Evolutionary conservation across 108 stramenopile species (phyloP).

Genomic region (Fragilaria crotonensis): DNA sequence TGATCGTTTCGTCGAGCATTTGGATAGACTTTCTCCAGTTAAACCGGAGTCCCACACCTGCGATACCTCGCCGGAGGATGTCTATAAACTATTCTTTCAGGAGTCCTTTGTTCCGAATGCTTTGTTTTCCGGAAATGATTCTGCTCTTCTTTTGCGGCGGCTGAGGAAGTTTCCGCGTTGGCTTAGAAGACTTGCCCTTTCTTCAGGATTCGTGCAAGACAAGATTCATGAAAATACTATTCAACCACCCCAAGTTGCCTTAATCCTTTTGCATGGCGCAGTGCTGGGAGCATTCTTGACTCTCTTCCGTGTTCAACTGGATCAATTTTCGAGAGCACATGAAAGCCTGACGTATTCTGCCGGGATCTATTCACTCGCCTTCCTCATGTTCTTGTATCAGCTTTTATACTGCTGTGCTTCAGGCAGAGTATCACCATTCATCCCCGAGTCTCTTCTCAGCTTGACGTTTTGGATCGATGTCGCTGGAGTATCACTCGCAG

Average conservation of each 20-base stretch:
- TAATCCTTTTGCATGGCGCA: conserved; percentile 19
- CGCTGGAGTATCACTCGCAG: conserved; percentile 12
- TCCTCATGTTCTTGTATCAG: neutral
- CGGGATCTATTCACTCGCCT: neutral
- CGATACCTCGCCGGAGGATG: too few relatives aligned
- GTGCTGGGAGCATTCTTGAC: conserved; percentile 17
- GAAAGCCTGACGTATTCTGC: conserved; percentile 7
- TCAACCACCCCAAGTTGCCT: conserved; percentile 12
- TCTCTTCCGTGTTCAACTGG: conserved; percentile 24
- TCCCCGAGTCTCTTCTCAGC: conserved; percentile 7
- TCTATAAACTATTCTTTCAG: too few relatives aligned
- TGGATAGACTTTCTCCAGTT: conserved; percentile 10
- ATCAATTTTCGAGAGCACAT: conserved; percentile 4
- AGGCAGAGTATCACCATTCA: neutral
- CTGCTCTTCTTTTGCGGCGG: conserved; percentile 13
- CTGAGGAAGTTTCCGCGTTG: conserved; percentile 31
- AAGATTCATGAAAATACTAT: conserved; percentile 27
- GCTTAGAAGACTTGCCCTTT: conserved; percentile 34
- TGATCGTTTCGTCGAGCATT: conserved; percentile 23
- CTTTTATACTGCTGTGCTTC: conserved; percentile 8
- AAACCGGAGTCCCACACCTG: neutral
- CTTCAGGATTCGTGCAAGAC: conserved; percentile 23
- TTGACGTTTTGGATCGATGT: conserved; percentile 30
- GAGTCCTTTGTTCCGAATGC: too few relatives aligned
- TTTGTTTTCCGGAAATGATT: too few relatives aligned